Evolutionary conservation across 2,329 filamentous ascomycete genomes (phyloP).

Genomic region (Fusarium falciforme): DNA sequence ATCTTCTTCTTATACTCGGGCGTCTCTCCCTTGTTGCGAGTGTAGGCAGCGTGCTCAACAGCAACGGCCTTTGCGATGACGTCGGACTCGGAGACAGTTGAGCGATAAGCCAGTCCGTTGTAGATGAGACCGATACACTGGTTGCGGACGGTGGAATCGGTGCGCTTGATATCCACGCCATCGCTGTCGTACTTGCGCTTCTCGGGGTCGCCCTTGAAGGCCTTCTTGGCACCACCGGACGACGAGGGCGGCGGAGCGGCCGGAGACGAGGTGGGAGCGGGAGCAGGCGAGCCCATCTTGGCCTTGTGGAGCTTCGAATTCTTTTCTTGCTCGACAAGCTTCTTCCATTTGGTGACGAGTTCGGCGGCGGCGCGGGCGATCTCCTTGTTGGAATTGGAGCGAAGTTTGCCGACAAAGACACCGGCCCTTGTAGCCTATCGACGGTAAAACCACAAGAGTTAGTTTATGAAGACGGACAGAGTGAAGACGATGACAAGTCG

Average conservation of each 20-base stretch:
- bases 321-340: constrained; percentile 76
- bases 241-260: constrained; percentile 56
- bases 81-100: constrained; percentile 75
- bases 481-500: not conserved
- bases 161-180: constrained; percentile 80
- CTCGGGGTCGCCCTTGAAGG: constrained; percentile 75
- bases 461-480: constrained; percentile 8
- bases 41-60: constrained; percentile 83
- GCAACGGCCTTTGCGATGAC: constrained; percentile 83
- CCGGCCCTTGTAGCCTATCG: constrained; percentile 85
- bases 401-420: constrained; percentile 85
- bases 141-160: constrained; percentile 79
- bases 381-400: constrained; percentile 82
- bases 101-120: constrained; percentile 82
- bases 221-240: constrained; percentile 53
- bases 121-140: constrained; percentile 92
- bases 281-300: constrained; percentile 55
- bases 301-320: constrained; percentile 57
- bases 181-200: constrained; percentile 88
- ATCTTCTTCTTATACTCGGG: constrained; percentile 88
- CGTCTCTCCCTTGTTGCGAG: constrained; percentile 75
- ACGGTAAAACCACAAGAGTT: constrained; percentile 14
- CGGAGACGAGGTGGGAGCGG: constrained; percentile 66
- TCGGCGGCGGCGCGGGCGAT: constrained; percentile 82
- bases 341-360: constrained; percentile 90